Evolutionary conservation across 768 basidiomycete species (phyloP).

Genomic region (Mycena filopes): DNA sequence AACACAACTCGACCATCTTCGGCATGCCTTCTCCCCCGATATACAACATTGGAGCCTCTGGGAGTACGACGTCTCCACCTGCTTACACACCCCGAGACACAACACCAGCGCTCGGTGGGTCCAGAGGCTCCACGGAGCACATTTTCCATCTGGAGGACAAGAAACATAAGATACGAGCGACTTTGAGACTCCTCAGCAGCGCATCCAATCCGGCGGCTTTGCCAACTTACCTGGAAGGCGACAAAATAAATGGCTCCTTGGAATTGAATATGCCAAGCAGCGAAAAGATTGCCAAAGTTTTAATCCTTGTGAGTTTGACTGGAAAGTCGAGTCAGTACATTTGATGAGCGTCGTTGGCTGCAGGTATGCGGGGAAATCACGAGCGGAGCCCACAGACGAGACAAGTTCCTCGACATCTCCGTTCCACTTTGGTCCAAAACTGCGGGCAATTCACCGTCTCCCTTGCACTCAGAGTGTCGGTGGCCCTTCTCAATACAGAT

Average conservation of each 20-base stretch:
- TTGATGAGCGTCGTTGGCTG: background rate
- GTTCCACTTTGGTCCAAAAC: conserved; percentile 21
- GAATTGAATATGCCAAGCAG: conserved; percentile 7
- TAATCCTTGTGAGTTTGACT: conserved; percentile 15
- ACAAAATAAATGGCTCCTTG: conserved; percentile 22
- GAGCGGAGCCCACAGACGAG: background rate
- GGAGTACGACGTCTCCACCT: conserved; percentile 8
- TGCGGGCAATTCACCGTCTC: background rate
- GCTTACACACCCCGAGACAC: conserved; percentile 20
- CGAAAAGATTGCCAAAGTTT: conserved; percentile 19
- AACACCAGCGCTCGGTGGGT: background rate
- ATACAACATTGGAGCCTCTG: conserved; percentile 12
- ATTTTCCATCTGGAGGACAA: conserved; percentile 23
- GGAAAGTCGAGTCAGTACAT: background rate
- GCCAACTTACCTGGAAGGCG: conserved; percentile 25
- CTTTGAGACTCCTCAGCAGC: conserved; percentile 22
- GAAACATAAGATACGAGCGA: conserved; percentile 15
- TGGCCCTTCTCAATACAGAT: conserved; percentile 22
- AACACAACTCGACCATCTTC: background rate
- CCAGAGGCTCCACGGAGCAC: conserved; percentile 25
- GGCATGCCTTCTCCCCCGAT: conserved; percentile 22
- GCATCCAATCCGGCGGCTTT: conserved; percentile 15
- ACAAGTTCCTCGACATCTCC: conserved; percentile 17
- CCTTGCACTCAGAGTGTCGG: conserved; percentile 1
- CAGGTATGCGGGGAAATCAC: conserved; percentile 25